Evolutionary conservation across 192 early-diverging fungal genomes (phyloP), one percentile per base, ranked within the genome.

Genomic region (Obelidium mucronatum): DNA sequence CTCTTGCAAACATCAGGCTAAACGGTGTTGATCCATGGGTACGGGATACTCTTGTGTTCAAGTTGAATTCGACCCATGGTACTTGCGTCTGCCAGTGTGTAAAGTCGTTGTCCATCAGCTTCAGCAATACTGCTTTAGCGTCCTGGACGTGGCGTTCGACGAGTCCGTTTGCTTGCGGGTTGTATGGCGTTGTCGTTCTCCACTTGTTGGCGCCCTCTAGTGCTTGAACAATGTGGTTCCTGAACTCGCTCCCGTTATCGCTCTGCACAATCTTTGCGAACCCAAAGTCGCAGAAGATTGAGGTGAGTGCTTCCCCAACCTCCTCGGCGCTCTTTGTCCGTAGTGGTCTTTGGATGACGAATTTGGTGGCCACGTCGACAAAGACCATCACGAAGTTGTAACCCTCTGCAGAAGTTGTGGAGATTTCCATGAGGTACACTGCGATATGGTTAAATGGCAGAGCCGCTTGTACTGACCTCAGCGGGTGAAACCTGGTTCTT

Each of bases 201-300:
- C n/a, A n/a, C n/a, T 56, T 1, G 26, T 6, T n/a, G n/a, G n/a
- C n/a, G n/a, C 19, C 59, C 2, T 37, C 44, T 34, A 84, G 53
- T 8, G 24, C 60, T 22, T 34, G 40, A 11, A 88, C 19, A 40
- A 77, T 30, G 40, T 52, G 19, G 36, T 83, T 86, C 0, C 76
- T 75, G 35, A 86, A 87, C 55, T 87, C 86, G 40, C 63, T 80
- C 13, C 85, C 85, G 69, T 88, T 83, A 35, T 79, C 73, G 73
- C n/a, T n/a, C n/a, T n/a, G n/a, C n/a, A n/a, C n/a, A n/a, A n/a
- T n/a, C n/a, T n/a, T n/a, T n/a, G n/a, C 72, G 60, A 79, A 78
- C 19, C 77, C 77, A 48, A 78, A 51, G 48, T 51, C 48, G 48
- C 48, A 51, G 48, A 51, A 51, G 22, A 51, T 8, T 51, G 8